Base-by-base conservation (phyloP, 2,329 filamentous ascomycete genomes). In the Ophiobolus disseminans region DNA sequence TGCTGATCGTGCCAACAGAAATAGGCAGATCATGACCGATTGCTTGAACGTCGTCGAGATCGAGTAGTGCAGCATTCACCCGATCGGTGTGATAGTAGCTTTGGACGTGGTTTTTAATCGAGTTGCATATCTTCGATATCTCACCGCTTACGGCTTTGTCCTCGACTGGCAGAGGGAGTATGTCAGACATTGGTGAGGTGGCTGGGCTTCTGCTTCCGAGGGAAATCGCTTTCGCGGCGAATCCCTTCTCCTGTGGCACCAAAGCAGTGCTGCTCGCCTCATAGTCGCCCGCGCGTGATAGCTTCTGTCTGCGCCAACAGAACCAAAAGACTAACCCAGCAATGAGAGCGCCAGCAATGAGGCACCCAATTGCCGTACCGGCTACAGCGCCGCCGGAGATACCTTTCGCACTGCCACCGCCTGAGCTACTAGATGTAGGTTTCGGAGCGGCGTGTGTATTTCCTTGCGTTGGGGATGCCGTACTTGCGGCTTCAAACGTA, bases 71-170 rank as follows among this genome's bases (percentile, higher is more conserved):
- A 4, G 58, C 41, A 20, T 47, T 64, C 1, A 65, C 54, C n/a
- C 42, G 50, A 5, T 50, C 45, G 2, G 26, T 55, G 34, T 70
- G 64, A 31, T 73, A 74, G 48, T 67, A 74, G 37, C 64, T 73
- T 40, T 69, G 65, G 22, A 72, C 68, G 25, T 74, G 70, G 19
- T 70, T 72, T 22, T 73, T 72, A 53, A 73, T 69, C 21, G 59
- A 45, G 25, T 59, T 67, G 41, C 63, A 55, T 20, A 74, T 66
- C 11, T 65, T 70, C 0, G 67, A 69, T 1, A 73, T 56, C 16
- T 70, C 68, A 4, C 55, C 59, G 14, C 57, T 55, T 20, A 74
- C 65, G 1, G 60, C 61, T 20, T 63, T 63, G 38, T 74, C 70
- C 36, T 69, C 66, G 5, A 69, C 30, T 5, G 71, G 69, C n/a